These are phyloP conservation scores for Biancaea sappan DNA, from an alignment of 306 rosid genomes.

Conservation along the genomic window DNA sequence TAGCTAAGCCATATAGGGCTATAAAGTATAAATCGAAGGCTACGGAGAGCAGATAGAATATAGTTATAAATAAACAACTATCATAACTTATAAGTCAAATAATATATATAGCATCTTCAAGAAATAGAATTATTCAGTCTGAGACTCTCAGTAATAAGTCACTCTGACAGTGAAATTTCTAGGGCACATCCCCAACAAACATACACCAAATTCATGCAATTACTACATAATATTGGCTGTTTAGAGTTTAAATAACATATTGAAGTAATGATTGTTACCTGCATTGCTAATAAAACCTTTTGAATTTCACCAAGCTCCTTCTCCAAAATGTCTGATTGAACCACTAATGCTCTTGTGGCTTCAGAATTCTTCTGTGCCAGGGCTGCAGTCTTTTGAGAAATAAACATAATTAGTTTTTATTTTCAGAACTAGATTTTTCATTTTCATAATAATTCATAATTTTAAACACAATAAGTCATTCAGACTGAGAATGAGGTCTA, in stretches of 20 bases:
- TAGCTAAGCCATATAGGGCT: background rate
- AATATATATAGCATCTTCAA: conserved; percentile 9
- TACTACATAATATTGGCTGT: background rate
- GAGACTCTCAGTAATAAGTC: background rate
- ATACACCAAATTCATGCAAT: background rate
- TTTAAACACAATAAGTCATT: conserved; percentile 6
- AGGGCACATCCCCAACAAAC: background rate
- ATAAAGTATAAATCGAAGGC: background rate
- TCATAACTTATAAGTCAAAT: conserved; percentile 8
- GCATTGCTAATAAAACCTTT: conserved; percentile 89
- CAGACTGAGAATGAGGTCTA: conserved; percentile 15
- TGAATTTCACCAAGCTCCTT: conserved; percentile 92
- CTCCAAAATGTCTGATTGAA: conserved; percentile 78
- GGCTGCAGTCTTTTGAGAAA: conserved; percentile 74
- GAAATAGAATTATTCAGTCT: background rate
- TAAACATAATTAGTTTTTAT: conserved; percentile 37
- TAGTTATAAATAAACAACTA: background rate
- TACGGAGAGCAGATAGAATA: background rate
- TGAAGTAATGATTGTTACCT: conserved; percentile 51
- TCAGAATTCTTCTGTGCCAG: conserved; percentile 80
- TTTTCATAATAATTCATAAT: conserved; percentile 9
- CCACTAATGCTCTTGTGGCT: conserved; percentile 80
- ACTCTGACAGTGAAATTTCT: background rate
- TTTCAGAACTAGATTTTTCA: background rate
- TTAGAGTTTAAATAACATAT: conserved; percentile 19